Percentiles rank a stretch among this genome's conserved stretches.
phyloP scores from a whole-genome alignment of 1,284 basidiomycete genomes.

The Somion occarium region DNA sequence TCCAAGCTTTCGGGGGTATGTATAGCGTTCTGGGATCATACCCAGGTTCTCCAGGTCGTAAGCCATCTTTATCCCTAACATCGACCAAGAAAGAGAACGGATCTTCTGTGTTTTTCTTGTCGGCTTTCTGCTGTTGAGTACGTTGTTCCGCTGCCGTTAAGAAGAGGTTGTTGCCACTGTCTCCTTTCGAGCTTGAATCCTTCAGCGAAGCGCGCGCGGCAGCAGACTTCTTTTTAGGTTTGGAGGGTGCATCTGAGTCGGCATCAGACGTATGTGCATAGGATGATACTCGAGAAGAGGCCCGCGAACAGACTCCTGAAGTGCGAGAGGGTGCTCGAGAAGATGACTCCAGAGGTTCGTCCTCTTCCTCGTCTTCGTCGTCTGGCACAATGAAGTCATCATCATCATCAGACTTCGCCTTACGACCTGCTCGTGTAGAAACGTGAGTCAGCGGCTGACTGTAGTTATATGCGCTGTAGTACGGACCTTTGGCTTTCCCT shows the following conservation, averaged over 20 bases:
- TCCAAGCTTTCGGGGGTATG: conserved; percentile 80
- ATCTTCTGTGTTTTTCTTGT: conserved; percentile 78
- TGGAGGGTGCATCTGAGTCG: conserved; percentile 21
- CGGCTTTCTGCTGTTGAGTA: conserved; percentile 70
- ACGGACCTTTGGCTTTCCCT: conserved; percentile 18
- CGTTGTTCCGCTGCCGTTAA: conserved; percentile 86
- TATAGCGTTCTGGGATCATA: conserved; percentile 91
- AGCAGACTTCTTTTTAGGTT: conserved; percentile 25
- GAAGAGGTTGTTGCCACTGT: conserved; percentile 41
- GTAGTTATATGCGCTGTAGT: too few species aligned
- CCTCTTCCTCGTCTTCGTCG: conserved; percentile 31
- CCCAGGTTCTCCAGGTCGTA: conserved; percentile 76
- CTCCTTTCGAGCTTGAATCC: conserved; percentile 21
- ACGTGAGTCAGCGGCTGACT: too few species aligned
- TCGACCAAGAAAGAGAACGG: conserved; percentile 82
- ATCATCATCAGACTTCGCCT: conserved; percentile 42
- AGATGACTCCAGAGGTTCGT: conserved; percentile 23
- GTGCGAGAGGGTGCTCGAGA: conserved; percentile 36
- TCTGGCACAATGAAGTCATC: conserved; percentile 70
- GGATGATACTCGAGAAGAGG: conserved; percentile 40
- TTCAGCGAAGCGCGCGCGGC: conserved; percentile 25
- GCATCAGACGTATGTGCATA: conserved; percentile 34
- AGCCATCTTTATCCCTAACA: conserved; percentile 80
- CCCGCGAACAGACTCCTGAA: too few species aligned
- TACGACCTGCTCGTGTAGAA: too few species aligned